A percentile compares a stretch with the other conserved stretches of the same genome.
These are phyloP conservation scores for Coemansia sp. DNA, from an alignment of 192 early-diverging fungal genomes.

Conservation along the genomic window DNA sequence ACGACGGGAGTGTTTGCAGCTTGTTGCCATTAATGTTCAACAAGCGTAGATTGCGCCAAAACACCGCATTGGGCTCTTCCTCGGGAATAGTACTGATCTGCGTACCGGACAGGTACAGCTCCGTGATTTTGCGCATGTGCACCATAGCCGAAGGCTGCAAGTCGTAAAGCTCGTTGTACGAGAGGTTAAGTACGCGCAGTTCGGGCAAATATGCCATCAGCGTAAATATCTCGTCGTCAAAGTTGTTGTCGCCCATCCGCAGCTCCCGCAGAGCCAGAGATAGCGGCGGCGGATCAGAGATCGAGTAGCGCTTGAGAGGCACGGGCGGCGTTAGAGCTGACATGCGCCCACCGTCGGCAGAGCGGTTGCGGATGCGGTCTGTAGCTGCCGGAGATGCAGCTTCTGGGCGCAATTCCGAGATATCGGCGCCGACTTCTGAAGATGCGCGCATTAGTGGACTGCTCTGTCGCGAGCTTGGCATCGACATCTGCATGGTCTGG, in stretches of 20 bases:
- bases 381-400: not conserved
- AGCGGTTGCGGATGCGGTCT: constrained; percentile 38
- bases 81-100: constrained; percentile 78
- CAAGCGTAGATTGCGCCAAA: constrained; percentile 63
- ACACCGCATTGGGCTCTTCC: constrained; percentile 72
- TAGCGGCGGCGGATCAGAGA: constrained; percentile 56
- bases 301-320: constrained; percentile 44
- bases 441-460: constrained; percentile 39
- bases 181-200: constrained; percentile 74
- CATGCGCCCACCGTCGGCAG: constrained; percentile 36
- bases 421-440: constrained; percentile 21
- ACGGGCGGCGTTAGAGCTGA: constrained; percentile 17
- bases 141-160: constrained; percentile 73
- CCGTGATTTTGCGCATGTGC: constrained; percentile 65
- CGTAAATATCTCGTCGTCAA: constrained; percentile 78
- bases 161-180: constrained; percentile 77
- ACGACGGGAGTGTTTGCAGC: constrained; percentile 83
- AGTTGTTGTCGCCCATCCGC: constrained; percentile 77
- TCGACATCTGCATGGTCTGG: constrained; percentile 35
- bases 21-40: constrained; percentile 89
- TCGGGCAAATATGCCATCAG: constrained; percentile 71
- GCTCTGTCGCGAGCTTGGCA: constrained; percentile 28
- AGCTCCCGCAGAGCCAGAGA: constrained; percentile 60
- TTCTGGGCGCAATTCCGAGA: constrained; percentile 3
- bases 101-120: constrained; percentile 83